A percentile compares a stretch with the other conserved stretches of the same genome.
phyloP scores from a whole-genome alignment of 2,329 filamentous ascomycete genomes.

The Colletotrichum cereale region DNA sequence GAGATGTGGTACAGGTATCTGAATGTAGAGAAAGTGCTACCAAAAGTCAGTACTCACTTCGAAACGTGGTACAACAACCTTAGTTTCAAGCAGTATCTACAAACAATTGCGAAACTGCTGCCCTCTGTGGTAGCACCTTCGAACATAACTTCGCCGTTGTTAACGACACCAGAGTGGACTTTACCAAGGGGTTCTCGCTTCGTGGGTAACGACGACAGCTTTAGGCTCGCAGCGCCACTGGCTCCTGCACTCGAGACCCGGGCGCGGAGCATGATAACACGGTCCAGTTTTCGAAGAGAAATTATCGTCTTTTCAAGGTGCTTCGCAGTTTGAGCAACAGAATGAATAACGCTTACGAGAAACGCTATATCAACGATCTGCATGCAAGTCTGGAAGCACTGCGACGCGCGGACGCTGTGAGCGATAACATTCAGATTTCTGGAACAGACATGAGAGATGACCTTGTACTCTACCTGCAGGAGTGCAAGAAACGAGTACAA shows the following conservation, averaged over 20 bases:
- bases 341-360: not conserved
- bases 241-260: too few relatives aligned
- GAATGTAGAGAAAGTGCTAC: not conserved
- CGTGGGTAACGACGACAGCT: too few relatives aligned
- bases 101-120: not conserved
- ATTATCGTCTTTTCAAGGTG: not conserved
- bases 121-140: not conserved
- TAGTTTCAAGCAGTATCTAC: conserved; percentile 45
- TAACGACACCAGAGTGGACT: not conserved
- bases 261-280: not conserved
- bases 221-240: too few relatives aligned
- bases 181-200: too few relatives aligned
- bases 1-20: not conserved
- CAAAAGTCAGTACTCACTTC: not conserved
- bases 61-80: conserved; percentile 46
- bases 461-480: not conserved
- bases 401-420: not conserved
- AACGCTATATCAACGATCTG: not conserved
- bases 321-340: not conserved
- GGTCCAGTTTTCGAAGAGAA: not conserved
- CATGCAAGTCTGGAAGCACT: not conserved
- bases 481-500: not conserved
- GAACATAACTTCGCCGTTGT: not conserved
- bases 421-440: too few relatives aligned
- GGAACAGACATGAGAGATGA: not conserved